A percentile compares a stretch with the other conserved stretches of the same genome.
Conservation (phyloP, 164 flowering plant species). For the Protea cynaroides region DNA sequence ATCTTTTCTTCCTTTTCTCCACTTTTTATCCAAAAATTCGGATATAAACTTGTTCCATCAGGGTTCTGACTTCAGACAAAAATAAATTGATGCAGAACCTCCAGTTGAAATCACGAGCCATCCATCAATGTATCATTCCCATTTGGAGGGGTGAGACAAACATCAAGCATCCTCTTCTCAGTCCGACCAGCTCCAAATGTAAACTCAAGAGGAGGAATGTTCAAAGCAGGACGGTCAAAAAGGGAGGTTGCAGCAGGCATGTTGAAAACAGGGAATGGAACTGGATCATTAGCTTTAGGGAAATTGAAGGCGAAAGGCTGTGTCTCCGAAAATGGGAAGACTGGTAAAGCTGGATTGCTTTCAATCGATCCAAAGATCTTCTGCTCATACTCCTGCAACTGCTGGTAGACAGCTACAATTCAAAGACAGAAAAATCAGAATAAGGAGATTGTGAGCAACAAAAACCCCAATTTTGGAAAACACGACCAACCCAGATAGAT, state of each 20-base stretch:
- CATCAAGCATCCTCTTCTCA: constrained; percentile 15
- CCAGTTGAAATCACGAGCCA: constrained; percentile 23
- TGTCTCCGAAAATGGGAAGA: constrained; percentile 21
- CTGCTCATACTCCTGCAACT: constrained; percentile 69
- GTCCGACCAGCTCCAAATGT: constrained; percentile 59
- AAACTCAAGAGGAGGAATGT: constrained; percentile 48
- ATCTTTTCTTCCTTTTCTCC: neutral
- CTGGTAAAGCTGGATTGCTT: constrained; percentile 17
- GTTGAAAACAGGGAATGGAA: constrained; percentile 39
- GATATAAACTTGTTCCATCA: neutral
- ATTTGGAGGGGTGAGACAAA: constrained; percentile 17
- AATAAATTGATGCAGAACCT: neutral
- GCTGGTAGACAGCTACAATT: constrained; percentile 51
- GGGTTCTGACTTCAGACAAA: neutral
- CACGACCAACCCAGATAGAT: too few species aligned
- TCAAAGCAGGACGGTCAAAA: constrained; percentile 36
- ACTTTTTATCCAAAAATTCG: neutral
- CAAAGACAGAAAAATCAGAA: constrained; percentile 7
- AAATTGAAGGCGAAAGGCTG: constrained; percentile 58
- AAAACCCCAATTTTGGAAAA: too few species aligned
- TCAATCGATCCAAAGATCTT: constrained; percentile 51
- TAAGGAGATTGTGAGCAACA: neutral
- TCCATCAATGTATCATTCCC: constrained; percentile 38
- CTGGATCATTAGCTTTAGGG: constrained; percentile 31
- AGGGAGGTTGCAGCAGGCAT: constrained; percentile 36